phyloP scores from a whole-genome alignment of 2,329 filamentous ascomycete species.

The Fusarium tricinctum region DNA sequence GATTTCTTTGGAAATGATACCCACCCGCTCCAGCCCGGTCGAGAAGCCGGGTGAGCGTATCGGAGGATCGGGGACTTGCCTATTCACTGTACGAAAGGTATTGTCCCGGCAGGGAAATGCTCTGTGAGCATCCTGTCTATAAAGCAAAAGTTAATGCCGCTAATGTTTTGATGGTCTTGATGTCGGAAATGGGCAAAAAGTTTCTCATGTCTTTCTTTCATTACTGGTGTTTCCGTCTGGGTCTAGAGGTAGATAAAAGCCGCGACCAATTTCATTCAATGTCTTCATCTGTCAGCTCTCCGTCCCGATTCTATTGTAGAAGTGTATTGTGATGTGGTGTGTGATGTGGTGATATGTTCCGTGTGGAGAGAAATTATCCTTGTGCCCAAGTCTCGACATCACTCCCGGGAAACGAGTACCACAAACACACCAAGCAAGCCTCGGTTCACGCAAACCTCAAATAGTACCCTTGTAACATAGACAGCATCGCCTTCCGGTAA shows the following conservation, averaged over 20 bases:
- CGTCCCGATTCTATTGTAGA: not conserved
- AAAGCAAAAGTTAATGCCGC: constrained; percentile 41
- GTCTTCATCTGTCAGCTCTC: not conserved
- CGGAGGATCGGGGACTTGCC: constrained; percentile 39
- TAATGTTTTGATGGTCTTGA: constrained; percentile 47
- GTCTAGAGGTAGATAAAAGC: constrained; percentile 50
- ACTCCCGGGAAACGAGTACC: too few relatives aligned
- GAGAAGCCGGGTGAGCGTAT: constrained; percentile 41
- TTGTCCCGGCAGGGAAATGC: constrained; percentile 25
- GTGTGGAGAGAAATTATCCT: too few relatives aligned
- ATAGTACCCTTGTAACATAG: too few relatives aligned
- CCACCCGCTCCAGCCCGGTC: constrained; percentile 41
- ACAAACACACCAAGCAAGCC: too few relatives aligned
- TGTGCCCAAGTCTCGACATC: too few relatives aligned
- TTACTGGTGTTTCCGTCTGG: constrained; percentile 42
- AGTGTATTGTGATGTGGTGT: not conserved
- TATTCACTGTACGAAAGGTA: not conserved
- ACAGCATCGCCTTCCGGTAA: not conserved
- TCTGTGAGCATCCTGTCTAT: constrained; percentile 36
- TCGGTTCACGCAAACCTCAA: too few relatives aligned
- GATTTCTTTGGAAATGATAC: constrained; percentile 45
- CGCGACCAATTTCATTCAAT: constrained; percentile 40
- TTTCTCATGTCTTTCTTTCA: constrained; percentile 44
- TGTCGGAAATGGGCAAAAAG: constrained; percentile 42
- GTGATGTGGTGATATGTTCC: too few relatives aligned